phyloP scores from a whole-genome alignment of 2,329 filamentous ascomycete genomes.

The Botrytis hyacinthi region DNA sequence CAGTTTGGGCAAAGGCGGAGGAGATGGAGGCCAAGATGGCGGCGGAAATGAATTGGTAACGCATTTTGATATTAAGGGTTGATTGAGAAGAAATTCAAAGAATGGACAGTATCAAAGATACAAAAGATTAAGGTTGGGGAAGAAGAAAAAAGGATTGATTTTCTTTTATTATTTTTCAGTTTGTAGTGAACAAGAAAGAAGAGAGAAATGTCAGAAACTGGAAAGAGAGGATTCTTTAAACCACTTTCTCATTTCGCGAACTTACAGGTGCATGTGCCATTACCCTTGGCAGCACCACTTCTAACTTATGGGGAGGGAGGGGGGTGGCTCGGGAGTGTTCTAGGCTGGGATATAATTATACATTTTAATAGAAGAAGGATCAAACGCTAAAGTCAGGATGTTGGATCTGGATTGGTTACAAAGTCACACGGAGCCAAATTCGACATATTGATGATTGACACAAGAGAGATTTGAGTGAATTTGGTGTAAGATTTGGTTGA shows the following conservation, averaged over 20 bases:
- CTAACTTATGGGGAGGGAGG: constrained; percentile 1
- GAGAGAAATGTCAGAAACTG: neutral
- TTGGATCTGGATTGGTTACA: neutral
- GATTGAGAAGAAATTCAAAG: constrained; percentile 27
- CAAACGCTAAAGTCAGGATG: neutral
- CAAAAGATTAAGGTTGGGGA: constrained; percentile 20
- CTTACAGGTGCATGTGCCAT: neutral
- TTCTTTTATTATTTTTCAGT: constrained; percentile 11
- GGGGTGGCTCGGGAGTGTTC: neutral
- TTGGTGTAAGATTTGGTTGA: constrained; percentile 3
- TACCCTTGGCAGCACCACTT: constrained; percentile 12
- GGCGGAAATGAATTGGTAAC: constrained; percentile 32
- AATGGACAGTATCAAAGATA: constrained; percentile 36
- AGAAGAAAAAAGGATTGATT: neutral
- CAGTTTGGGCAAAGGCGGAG: constrained; percentile 49
- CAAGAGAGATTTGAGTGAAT: constrained; percentile 1
- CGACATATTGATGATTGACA: neutral
- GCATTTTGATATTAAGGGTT: constrained; percentile 31
- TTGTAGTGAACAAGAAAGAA: neutral
- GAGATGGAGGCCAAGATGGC: constrained; percentile 33
- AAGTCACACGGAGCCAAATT: neutral
- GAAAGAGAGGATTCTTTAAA: constrained; percentile 8
- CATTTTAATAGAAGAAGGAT: neutral
- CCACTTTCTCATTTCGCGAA: constrained; percentile 3
- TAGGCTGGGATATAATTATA: constrained; percentile 12